These are phyloP conservation scores for Myochromella boudieri DNA, from an alignment of 768 basidiomycete species.

Conservation along the genomic window DNA sequence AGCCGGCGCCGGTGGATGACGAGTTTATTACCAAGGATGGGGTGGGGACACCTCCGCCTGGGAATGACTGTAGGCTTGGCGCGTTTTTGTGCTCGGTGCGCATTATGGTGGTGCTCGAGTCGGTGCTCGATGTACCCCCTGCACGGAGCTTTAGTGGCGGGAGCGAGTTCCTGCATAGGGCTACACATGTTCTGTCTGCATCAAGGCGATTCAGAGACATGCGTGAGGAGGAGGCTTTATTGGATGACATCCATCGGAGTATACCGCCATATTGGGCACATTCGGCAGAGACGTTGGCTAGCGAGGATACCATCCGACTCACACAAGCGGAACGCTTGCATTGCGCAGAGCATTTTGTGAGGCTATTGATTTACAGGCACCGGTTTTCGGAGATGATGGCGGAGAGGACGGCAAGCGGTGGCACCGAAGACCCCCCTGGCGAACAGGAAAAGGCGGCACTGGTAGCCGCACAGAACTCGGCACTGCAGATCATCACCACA, in stretches of 20 bases:
- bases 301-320: slow-evolving; percentile 84
- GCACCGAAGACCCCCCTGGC: slow-evolving; percentile 51
- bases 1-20: slow-evolving; percentile 84
- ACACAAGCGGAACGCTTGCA: slow-evolving; percentile 87
- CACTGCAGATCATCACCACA: slow-evolving; percentile 78
- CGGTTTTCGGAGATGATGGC: slow-evolving; percentile 78
- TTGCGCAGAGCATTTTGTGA: slow-evolving; percentile 84
- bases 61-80: slow-evolving; percentile 72
- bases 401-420: slow-evolving; percentile 54
- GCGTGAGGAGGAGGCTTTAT: slow-evolving; percentile 74
- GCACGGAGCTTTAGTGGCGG: slow-evolving; percentile 58
- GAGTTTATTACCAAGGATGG: slow-evolving; percentile 82
- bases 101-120: slow-evolving; percentile 86
- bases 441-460: slow-evolving; percentile 81
- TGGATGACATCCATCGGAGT: slow-evolving; percentile 76
- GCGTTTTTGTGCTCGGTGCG: slow-evolving; percentile 79
- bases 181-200: slow-evolving; percentile 66
- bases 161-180: slow-evolving; percentile 77
- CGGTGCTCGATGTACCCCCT: slow-evolving; percentile 81
- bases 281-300: slow-evolving; percentile 74
- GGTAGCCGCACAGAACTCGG: slow-evolving; percentile 71
- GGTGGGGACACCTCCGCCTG: slow-evolving; percentile 63
- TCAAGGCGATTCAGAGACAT: slow-evolving; percentile 61
- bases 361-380: slow-evolving; percentile 88
- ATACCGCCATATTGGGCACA: slow-evolving; percentile 82